A percentile compares a stretch with the other conserved stretches of the same genome.
These are phyloP conservation scores for Rhodotorula glutinis DNA, from an alignment of 1,284 basidiomycete species.

Conservation along the genomic window DNA sequence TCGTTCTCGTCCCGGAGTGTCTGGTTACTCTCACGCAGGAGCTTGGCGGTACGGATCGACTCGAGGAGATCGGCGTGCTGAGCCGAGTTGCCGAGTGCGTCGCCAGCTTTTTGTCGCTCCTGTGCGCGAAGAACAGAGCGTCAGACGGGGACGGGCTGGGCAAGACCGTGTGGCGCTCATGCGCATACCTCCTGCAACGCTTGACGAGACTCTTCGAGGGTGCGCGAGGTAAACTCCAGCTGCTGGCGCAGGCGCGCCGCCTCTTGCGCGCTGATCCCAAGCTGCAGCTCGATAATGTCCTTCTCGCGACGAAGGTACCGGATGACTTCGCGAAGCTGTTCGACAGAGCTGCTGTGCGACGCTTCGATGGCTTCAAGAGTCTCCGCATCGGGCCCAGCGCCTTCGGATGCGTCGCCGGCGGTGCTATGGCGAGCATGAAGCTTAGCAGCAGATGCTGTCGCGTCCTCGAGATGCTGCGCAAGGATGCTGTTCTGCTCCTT, in stretches of 20 bases:
- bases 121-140: conserved; percentile 44
- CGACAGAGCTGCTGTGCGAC: conserved; percentile 22
- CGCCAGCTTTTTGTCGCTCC: conserved; percentile 73
- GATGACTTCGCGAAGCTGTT: conserved; percentile 70
- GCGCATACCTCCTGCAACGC: conserved; percentile 43
- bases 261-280: conserved; percentile 82
- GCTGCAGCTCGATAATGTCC: conserved; percentile 81
- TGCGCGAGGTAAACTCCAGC: conserved; percentile 67
- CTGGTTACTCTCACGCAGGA: conserved; percentile 81
- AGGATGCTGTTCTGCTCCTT: conserved; percentile 71
- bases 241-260: conserved; percentile 70
- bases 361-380: conserved; percentile 24
- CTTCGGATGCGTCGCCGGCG: conserved; percentile 47
- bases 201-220: conserved; percentile 64
- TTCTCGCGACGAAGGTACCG: conserved; percentile 82
- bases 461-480: conserved; percentile 79
- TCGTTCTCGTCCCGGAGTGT: conserved; percentile 76
- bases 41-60: conserved; percentile 80
- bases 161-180: too few species aligned
- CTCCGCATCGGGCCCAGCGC: conserved; percentile 46
- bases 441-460: conserved; percentile 72
- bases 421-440: conserved; percentile 61
- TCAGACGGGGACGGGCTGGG: neutral
- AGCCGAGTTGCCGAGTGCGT: conserved; percentile 63
- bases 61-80: conserved; percentile 82